These are phyloP conservation scores for Aspergillus hancockii DNA, from an alignment of 495 filamentous ascomycete species.

Conservation along the genomic window DNA sequence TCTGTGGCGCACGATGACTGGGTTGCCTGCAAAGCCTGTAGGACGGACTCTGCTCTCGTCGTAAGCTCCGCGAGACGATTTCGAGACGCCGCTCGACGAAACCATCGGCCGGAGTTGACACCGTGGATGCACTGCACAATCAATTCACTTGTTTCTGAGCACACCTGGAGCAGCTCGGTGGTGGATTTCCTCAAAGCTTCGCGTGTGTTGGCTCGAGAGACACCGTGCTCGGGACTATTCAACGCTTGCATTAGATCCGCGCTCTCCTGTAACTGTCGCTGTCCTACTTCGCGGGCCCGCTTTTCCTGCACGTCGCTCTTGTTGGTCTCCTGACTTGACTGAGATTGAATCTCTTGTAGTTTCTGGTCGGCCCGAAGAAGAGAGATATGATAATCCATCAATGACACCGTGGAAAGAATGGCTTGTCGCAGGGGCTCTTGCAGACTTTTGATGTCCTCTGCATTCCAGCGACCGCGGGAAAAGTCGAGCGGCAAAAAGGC, in stretches of 20 bases:
- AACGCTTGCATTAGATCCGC: constrained; percentile 11
- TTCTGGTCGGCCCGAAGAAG: constrained; percentile 6
- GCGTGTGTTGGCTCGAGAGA: constrained; percentile 9
- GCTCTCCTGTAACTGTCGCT: constrained; percentile 14
- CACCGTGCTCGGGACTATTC: constrained; percentile 8
- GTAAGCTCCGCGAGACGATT: constrained; percentile 3
- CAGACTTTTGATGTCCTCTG: constrained; percentile 16
- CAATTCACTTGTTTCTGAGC: constrained; percentile 6
- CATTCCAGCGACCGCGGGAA: constrained; percentile 20
- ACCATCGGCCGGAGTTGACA: constrained; percentile 18
- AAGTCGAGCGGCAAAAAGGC: constrained; percentile 25
- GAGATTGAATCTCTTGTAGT: background rate
- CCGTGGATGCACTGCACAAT: constrained; percentile 14
- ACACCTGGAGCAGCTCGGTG: constrained; percentile 9
- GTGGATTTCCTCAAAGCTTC: constrained; percentile 13
- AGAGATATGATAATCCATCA: constrained; percentile 21
- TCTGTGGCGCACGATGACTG: constrained; percentile 9
- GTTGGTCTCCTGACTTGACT: background rate
- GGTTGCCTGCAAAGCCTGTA: constrained; percentile 4
- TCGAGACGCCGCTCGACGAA: constrained; percentile 5
- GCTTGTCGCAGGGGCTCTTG: constrained; percentile 13
- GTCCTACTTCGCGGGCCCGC: background rate
- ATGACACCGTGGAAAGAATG: constrained; percentile 11
- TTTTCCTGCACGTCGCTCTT: background rate
- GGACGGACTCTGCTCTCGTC: background rate